Evolutionary conservation across 495 filamentous ascomycete genomes (phyloP), one percentile per base, ranked within the genome.

Genomic region (Penicillium mononematosum): DNA sequence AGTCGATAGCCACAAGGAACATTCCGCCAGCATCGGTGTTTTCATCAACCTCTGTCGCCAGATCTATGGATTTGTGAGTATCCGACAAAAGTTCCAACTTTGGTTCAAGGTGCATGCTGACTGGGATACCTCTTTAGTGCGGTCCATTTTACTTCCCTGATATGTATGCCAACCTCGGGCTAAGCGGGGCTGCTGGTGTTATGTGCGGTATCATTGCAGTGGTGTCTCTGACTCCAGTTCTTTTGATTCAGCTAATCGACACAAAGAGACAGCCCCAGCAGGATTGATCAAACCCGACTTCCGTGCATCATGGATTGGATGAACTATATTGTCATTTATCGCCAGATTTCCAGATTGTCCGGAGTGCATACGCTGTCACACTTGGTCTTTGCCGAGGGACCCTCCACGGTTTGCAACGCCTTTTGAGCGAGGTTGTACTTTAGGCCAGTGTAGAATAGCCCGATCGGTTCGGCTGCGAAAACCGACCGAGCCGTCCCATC

Each of bases 1-100:
- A 4, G 66, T 72, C 2, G 71, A 75, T 22, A 65, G 70, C 27
- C 63, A 25, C 34, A 61, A 55, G 36, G 63, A 70, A 11, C 34
- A 36, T 16, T 36, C 34, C 14, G 12, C 36, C 56, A 14, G 49
- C 71, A 0, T 72, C n/a, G 70, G 71, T 3, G 64, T 72, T 20
- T 73, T 69, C 42, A 58, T 71, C 24, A 74, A 72, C 42, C 27
- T 71, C 4, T 68, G 53, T 38, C 62, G 70, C 11, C 70, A 70
- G n/a, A 53, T 71, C 41, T 72, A 29, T 16, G 34, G 34, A 36
- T 36, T 36, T 16, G 12, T 36, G 34, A 16, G 34, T 36, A 36
- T 36, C 12, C 14, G 12, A 36, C 12, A 16, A 16, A 16, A 12
- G 12, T 1, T 16, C 16, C 12, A 1, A 16, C 5, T 14, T 36